A percentile compares a stretch with the other conserved stretches of the same genome.
phyloP scores from a whole-genome alignment of 768 basidiomycete genomes.

The Rhodocollybia butyracea region DNA sequence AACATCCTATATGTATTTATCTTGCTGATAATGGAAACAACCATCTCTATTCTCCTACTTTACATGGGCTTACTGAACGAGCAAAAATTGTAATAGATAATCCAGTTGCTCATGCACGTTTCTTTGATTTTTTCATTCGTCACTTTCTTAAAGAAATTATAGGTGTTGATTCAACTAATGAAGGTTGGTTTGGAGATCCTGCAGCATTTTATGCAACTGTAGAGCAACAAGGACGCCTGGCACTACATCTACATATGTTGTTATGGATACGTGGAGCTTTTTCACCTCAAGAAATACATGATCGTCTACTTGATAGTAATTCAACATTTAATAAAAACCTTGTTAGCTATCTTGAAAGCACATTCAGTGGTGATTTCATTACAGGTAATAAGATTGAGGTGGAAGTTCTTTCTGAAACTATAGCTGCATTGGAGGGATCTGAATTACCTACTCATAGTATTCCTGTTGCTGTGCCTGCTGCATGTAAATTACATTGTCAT shows the following conservation, averaged over 20 bases:
- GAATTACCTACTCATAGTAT: background rate
- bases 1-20: constrained; percentile 4
- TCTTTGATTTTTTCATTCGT: constrained; percentile 17
- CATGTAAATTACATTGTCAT: background rate
- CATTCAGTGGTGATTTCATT: constrained; percentile 5
- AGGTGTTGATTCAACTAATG: background rate
- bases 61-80: background rate
- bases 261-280: constrained; percentile 14
- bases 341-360: constrained; percentile 3
- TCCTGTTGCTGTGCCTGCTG: background rate
- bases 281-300: constrained; percentile 7
- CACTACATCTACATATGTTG: constrained; percentile 20
- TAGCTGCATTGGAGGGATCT: background rate
- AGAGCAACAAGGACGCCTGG: constrained; percentile 18
- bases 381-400: background rate
- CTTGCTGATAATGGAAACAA: background rate
- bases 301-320: background rate
- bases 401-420: background rate
- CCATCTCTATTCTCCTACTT: background rate
- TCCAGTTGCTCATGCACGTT: constrained; percentile 16
- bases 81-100: constrained; percentile 5
- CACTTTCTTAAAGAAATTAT: constrained; percentile 15
- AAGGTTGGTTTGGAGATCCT: constrained; percentile 14
- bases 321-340: background rate
- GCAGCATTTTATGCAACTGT: constrained; percentile 21